Base-by-base conservation (phyloP, 129 eudicot genomes). In the Scalesia atractyloides region DNA sequence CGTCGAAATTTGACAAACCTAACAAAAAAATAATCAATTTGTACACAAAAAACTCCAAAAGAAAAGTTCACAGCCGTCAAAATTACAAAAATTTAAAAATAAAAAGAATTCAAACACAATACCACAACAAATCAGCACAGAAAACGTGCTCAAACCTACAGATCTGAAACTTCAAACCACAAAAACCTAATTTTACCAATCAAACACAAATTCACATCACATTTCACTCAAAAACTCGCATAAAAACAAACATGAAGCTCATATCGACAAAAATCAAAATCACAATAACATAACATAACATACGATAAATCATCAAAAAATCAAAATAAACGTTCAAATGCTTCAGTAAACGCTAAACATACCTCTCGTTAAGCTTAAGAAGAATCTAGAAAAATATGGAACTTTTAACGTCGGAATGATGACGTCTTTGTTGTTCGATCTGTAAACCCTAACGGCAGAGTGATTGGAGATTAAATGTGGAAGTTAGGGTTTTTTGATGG, bases 111-210 rank as follows among this genome's bases (percentile, higher is more conserved):
- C 1, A 14, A 43, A 19, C 11, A 13, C 56, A 52, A 68, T 49
- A 46, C 39, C 53, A 52, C 58, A 64, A 13, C n/a, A 59, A 71
- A 51, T 26, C 15, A 39, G 3, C 18, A 24, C 58, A 33, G n/a
- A 54, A 26, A 22, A 41, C 79, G 73, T 66, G 79, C 66, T 54
- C 66, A 3, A 36, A 18, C 52, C 24, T 46, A 33, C 79, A 84
- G 89, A 84, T 84, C 89, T 81, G 86, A 74, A 68, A 70, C 9
- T 33, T 58, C 26, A 70, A 77, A 70, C 73, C 69, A 50, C 52
- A 62, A 9, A 43, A 61, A 64, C 69, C 34, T 9, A 74, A 64
- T 47, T 76, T 9, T 58, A 15, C 33, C 17, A 30, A 9, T 15
- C 12, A 4, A 34, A 63, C 37, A 63, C 14, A 64, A 50, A 64